Base-by-base conservation (phyloP, 1,139 yeast genomes). In the Pichia norvegensis region DNA sequence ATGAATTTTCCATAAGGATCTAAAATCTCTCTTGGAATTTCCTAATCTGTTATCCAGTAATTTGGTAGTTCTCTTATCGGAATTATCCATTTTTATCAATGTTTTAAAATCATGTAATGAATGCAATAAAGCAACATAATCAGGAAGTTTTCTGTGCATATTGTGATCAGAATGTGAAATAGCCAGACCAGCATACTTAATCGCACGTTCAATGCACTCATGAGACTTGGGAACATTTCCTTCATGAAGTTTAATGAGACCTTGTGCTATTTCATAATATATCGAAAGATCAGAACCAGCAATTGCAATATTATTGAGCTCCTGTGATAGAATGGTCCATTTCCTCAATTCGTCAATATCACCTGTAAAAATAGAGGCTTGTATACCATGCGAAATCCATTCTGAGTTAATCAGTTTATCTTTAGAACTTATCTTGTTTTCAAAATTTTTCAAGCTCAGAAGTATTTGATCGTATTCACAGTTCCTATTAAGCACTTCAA, bases 341-440 rank as follows among this genome's bases (percentile, higher is more conserved):
- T 70, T 68, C n/a, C 65, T 62, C 3, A 88, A 61, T 16, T 72
- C 70, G 0, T 62, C 58, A 44, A 76, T 58, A 42, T 78, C 74
- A 0, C 92, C 92, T 1, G 81, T 69, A 29, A 78, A 70, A 55
- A 86, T 77, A 0, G 95, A 78, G 0, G 95, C 84, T 50, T 83
- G 85, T 10, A 87, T 65, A 0, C 92, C 96, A 44, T 82, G 73
- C 49, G 75, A 67, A 1, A 81, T 67, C 81, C 85, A 79, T 16
- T 76, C 82, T 68, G 62, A 49, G 13, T 37, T 43, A 10, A 52
- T 46, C 9, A 52, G 44, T 4, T 33, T 19, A 4, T 36, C 43
- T 9, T 46, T 33, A 7, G 46, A 43, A 10, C 47, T 42, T 3
- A 36, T 17, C 11, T 46, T 43, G 7, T 39, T 36, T 35, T 53